Evolutionary conservation across 108 stramenopile genomes (phyloP).

Genomic region (Cyclotella sp.): DNA sequence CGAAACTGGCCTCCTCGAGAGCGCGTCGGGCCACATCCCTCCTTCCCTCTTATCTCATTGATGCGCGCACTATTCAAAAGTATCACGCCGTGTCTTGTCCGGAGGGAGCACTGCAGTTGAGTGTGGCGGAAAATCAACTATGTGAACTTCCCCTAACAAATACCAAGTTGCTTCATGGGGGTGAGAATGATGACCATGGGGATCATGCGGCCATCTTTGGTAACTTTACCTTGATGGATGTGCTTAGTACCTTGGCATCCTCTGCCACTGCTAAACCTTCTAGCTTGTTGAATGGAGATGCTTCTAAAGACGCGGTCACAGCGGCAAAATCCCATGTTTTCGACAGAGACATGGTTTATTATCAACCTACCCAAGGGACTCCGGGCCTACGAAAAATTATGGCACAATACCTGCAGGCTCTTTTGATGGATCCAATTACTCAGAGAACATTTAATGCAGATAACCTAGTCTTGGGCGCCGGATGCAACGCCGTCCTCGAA

Average conservation of each 20-base stretch:
- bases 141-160: constrained; percentile 46
- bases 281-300: not conserved
- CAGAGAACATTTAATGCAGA: constrained; percentile 59
- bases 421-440: constrained; percentile 30
- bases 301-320: not conserved
- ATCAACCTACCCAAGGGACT: constrained; percentile 85
- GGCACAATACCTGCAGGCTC: constrained; percentile 63
- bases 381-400: constrained; percentile 58
- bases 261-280: constrained; percentile 7
- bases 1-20: constrained; percentile 42
- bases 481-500: constrained; percentile 90
- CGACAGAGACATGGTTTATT: constrained; percentile 79
- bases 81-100: constrained; percentile 60
- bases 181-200: constrained; percentile 1
- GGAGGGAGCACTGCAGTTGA: constrained; percentile 75
- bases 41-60: constrained; percentile 72
- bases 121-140: constrained; percentile 86
- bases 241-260: constrained; percentile 32
- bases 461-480: constrained; percentile 76
- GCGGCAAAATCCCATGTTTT: constrained; percentile 34
- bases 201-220: not conserved
- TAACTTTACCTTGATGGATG: constrained; percentile 30
- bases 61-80: constrained; percentile 68
- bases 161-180: constrained; percentile 1
- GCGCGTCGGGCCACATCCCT: constrained; percentile 58